Percentiles rank a stretch among this genome's conserved stretches.
phyloP scores from a whole-genome alignment of 2,329 filamentous ascomycete genomes.

The Cladophialophora yegresii region DNA sequence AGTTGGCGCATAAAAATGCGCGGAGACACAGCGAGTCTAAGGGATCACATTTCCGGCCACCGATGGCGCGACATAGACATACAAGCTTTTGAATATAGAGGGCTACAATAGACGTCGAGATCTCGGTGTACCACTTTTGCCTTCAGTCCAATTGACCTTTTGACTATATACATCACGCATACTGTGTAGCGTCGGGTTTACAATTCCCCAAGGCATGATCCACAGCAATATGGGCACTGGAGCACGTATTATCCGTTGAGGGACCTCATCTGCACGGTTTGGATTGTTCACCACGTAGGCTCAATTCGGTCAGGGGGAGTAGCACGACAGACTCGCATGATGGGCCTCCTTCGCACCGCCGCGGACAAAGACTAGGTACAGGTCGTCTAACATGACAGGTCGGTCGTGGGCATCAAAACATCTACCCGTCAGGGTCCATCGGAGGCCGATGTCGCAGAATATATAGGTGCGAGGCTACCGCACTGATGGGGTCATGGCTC shows the following conservation, averaged over 20 bases:
- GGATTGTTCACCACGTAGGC: neutral
- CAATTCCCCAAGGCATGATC: neutral
- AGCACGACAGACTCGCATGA: too few species aligned
- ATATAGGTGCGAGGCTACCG: neutral
- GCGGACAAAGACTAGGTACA: neutral
- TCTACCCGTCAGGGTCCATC: too few species aligned
- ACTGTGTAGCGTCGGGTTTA: neutral
- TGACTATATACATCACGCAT: too few species aligned
- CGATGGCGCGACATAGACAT: neutral
- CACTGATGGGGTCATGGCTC: neutral
- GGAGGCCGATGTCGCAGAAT: too few species aligned
- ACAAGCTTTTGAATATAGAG: neutral
- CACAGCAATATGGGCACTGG: neutral
- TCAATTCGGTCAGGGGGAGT: neutral
- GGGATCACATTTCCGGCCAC: neutral
- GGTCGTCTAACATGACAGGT: too few species aligned
- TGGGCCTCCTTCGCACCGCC: neutral
- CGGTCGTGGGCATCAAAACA: too few species aligned
- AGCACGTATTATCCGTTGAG: neutral
- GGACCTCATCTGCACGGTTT: neutral
- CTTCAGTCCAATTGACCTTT: neutral
- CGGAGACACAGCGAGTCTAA: neutral
- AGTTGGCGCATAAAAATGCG: conserved; percentile 45
- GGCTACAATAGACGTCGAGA: too few species aligned
- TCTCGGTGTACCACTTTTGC: neutral